phyloP scores from a whole-genome alignment of 2,329 filamentous ascomycete species.

The Blastomyces emzantsi region DNA sequence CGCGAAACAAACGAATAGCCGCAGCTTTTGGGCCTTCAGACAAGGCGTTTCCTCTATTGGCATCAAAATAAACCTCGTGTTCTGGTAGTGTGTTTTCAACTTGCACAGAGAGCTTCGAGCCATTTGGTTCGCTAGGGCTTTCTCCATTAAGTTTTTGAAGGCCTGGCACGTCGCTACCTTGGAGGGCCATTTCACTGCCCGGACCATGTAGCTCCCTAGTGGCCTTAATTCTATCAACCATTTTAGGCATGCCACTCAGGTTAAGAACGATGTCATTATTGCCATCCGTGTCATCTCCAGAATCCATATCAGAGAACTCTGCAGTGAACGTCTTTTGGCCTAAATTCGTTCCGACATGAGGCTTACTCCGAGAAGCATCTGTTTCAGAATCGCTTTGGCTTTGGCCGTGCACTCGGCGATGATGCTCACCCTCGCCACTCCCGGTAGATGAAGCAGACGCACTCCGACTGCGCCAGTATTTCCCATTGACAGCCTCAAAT shows the following conservation, averaged over 20 bases:
- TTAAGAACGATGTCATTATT: constrained; percentile 39
- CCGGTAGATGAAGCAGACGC: constrained; percentile 23
- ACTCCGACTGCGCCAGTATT: constrained; percentile 32
- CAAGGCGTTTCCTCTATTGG: not conserved
- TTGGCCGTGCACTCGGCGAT: constrained; percentile 12
- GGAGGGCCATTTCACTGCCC: not conserved
- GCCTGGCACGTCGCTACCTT: not conserved
- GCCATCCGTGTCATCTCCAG: constrained; percentile 26
- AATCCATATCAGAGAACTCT: constrained; percentile 23
- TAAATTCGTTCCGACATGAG: not conserved
- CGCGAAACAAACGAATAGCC: constrained; percentile 27
- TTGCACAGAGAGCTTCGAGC: not conserved
- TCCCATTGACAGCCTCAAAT: constrained; percentile 29
- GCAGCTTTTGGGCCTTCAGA: constrained; percentile 25
- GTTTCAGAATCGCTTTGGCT: not conserved
- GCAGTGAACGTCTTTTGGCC: constrained; percentile 16
- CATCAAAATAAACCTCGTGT: not conserved
- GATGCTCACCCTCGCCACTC: constrained; percentile 15
- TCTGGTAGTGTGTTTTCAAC: not conserved
- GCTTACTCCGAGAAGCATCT: not conserved
- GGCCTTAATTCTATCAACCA: not conserved
- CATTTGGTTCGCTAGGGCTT: not conserved
- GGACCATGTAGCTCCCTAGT: not conserved
- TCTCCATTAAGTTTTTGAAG: not conserved
- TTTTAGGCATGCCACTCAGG: constrained; percentile 17